phyloP scores from a whole-genome alignment of 345 rosid species.

The Salix koriyanagi region DNA sequence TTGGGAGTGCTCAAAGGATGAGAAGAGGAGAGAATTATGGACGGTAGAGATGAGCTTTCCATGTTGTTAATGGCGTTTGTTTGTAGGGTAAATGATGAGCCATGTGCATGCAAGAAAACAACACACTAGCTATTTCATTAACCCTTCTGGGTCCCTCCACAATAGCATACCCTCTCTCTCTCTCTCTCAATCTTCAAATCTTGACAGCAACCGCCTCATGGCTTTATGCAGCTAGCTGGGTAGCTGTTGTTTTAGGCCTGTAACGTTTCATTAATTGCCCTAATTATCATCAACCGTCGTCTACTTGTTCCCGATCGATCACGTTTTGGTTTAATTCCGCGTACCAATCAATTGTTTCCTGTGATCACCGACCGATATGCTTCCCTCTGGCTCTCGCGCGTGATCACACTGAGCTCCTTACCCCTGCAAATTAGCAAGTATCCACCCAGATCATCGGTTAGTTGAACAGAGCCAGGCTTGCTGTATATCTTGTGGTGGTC shows the following conservation, averaged over 20 bases:
- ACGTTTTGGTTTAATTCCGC: not conserved
- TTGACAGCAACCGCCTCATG: not conserved
- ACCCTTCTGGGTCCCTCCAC: not conserved
- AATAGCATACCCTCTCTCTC: not conserved
- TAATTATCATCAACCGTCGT: not conserved
- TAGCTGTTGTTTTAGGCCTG: not conserved
- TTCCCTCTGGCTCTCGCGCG: no score
- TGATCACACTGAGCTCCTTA: no score
- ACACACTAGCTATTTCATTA: not conserved
- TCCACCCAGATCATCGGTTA: no score
- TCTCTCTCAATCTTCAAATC: not conserved
- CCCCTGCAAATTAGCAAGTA: no score
- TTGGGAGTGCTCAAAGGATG: not conserved
- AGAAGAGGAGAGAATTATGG: not conserved
- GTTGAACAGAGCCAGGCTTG: no score
- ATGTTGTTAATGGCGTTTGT: not conserved
- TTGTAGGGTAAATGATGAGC: constrained; percentile 4
- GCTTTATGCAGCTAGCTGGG: not conserved
- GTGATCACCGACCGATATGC: not conserved
- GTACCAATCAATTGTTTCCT: not conserved
- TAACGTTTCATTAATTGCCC: not conserved
- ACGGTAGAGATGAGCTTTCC: not conserved
- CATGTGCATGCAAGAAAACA: not conserved
- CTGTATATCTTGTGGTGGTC: no score
- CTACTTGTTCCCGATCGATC: not conserved